Evolutionary conservation across 2,329 filamentous ascomycete genomes (phyloP).

Genomic region (Chaetomium sp.): DNA sequence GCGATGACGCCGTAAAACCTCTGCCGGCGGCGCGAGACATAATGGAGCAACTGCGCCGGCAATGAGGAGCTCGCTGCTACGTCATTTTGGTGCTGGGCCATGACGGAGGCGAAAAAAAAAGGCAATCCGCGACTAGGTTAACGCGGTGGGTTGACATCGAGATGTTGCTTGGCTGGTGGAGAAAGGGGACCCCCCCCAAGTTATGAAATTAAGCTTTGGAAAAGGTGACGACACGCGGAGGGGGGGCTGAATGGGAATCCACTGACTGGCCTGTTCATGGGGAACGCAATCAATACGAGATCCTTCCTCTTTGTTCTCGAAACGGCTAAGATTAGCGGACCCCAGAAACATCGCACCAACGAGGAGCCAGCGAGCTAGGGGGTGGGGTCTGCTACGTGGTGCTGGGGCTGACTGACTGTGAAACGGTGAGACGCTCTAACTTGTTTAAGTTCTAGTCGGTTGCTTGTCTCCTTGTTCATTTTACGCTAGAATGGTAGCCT

Average conservation of each 20-base stretch:
- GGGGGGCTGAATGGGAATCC: background rate
- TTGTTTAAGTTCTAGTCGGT: background rate
- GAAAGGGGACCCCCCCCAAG: background rate
- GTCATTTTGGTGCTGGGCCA: conserved; percentile 12
- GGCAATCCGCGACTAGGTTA: background rate
- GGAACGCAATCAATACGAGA: background rate
- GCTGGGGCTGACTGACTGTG: background rate
- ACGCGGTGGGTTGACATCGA: conserved; percentile 4
- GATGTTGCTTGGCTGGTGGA: background rate
- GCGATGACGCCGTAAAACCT: conserved; percentile 16
- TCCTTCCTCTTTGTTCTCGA: background rate
- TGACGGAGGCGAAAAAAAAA: background rate
- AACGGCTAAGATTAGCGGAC: background rate
- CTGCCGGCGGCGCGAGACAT: conserved; percentile 11
- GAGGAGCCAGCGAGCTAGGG: background rate
- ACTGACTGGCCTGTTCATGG: background rate
- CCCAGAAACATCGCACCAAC: background rate
- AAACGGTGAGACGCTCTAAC: background rate
- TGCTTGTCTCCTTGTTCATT: too few species aligned
- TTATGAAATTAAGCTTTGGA: background rate
- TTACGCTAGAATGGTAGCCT: too few species aligned
- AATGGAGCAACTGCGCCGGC: conserved; percentile 15
- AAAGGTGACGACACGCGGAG: background rate
- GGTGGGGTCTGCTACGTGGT: background rate
- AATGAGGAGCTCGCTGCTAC: conserved; percentile 2